These are phyloP conservation scores for Daedaleopsis sinensis DNA, from an alignment of 768 basidiomycete species.

Conservation along the genomic window DNA sequence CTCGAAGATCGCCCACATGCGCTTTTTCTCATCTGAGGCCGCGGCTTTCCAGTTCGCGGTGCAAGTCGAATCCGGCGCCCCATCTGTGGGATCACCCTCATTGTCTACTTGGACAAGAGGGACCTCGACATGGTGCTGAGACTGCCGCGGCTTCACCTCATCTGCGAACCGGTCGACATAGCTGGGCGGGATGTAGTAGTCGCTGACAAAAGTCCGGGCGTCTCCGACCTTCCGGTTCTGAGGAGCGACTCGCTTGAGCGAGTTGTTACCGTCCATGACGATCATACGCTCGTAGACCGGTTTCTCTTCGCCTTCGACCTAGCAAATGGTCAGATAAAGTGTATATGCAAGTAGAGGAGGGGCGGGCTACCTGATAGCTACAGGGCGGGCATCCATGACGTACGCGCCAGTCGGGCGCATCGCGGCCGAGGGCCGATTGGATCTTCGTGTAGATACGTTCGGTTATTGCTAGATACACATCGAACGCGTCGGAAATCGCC, in stretches of 20 bases:
- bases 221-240: slow-evolving; percentile 25
- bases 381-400: slow-evolving; percentile 41
- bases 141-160: slow-evolving; percentile 27
- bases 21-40: slow-evolving; percentile 31
- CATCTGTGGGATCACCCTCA: slow-evolving; percentile 23
- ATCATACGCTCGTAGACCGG: slow-evolving; percentile 11
- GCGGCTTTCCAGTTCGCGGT: slow-evolving; percentile 38
- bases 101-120: not conserved
- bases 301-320: slow-evolving; percentile 35
- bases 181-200: slow-evolving; percentile 29
- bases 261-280: slow-evolving; percentile 23
- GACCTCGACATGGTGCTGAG: slow-evolving; percentile 7
- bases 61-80: slow-evolving; percentile 22
- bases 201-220: slow-evolving; percentile 20
- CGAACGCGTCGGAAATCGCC: slow-evolving; percentile 36
- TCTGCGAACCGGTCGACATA: slow-evolving; percentile 35
- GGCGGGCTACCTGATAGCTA: slow-evolving; percentile 39
- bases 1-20: slow-evolving; percentile 37
- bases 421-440: slow-evolving; percentile 28
- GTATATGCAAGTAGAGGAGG: no score
- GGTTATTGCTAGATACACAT: slow-evolving; percentile 37
- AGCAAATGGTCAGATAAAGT: no score
- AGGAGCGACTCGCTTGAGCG: slow-evolving; percentile 28
- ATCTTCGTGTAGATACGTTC: slow-evolving; percentile 26
- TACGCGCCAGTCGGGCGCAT: slow-evolving; percentile 36